Percentiles rank a stretch among this genome's conserved stretches.
phyloP scores from a whole-genome alignment of 2,329 filamentous ascomycete genomes.

The Ophiocordyceps camponoti-leonardi region DNA sequence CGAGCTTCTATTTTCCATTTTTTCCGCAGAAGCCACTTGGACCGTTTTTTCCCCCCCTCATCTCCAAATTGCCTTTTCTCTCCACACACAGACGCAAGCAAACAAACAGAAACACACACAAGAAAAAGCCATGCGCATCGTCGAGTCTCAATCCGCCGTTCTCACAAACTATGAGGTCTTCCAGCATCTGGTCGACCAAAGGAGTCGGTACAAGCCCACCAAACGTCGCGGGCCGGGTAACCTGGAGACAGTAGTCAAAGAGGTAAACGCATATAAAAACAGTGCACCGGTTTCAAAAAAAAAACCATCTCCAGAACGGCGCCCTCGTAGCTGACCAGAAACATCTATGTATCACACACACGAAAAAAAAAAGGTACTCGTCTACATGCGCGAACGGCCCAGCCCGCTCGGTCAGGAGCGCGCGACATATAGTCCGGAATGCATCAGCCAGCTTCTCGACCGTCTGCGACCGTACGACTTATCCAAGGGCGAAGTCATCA shows the following conservation, averaged over 20 bases:
- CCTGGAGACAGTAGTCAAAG: constrained; percentile 42
- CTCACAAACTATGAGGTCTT: constrained; percentile 62
- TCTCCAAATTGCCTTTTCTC: too few species aligned
- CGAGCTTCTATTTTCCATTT: too few species aligned
- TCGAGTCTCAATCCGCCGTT: constrained; percentile 52
- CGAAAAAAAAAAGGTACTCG: constrained; percentile 39
- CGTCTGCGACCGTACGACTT: constrained; percentile 39
- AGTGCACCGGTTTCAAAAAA: constrained; percentile 11
- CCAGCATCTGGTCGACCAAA: constrained; percentile 42
- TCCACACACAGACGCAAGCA: background rate
- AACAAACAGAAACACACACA: background rate
- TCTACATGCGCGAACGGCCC: constrained; percentile 38
- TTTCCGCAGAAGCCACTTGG: background rate
- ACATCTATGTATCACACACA: too few species aligned
- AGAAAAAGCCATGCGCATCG: constrained; percentile 41
- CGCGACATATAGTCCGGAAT: constrained; percentile 31
- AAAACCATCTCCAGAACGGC: background rate
- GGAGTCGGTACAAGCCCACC: constrained; percentile 29
- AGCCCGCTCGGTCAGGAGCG: constrained; percentile 38
- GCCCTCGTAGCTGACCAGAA: background rate
- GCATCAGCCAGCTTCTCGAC: constrained; percentile 35
- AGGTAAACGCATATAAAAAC: constrained; percentile 20
- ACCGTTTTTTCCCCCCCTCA: too few species aligned
- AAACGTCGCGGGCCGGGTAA: constrained; percentile 37
- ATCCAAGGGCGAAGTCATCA: constrained; percentile 50